Evolutionary conservation across 495 filamentous ascomycete genomes (phyloP).

Genomic region (Daldinia bambusicola): DNA sequence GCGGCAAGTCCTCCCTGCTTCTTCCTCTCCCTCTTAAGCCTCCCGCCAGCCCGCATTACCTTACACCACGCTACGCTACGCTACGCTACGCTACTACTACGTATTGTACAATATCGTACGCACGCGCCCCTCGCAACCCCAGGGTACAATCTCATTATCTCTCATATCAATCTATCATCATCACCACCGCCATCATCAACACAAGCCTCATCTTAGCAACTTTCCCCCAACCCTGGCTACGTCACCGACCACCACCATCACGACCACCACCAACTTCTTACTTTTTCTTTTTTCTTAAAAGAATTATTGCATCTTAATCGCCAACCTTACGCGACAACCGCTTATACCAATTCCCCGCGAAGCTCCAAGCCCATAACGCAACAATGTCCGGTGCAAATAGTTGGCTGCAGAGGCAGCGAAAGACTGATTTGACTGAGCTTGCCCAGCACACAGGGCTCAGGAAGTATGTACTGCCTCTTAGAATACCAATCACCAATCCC

Average conservation of each 20-base stretch:
- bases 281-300: constrained; percentile 12
- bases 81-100: no score
- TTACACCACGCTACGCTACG: no score
- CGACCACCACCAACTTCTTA: background rate
- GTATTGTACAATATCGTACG: background rate
- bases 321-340: constrained; percentile 46
- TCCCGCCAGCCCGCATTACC: background rate
- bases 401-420: constrained; percentile 87
- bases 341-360: constrained; percentile 25
- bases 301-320: constrained; percentile 49
- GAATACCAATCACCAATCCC: background rate
- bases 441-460: constrained; percentile 76
- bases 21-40: constrained; percentile 31
- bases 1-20: constrained; percentile 29
- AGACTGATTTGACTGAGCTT: constrained; percentile 80
- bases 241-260: constrained; percentile 30
- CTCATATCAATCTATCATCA: constrained; percentile 10
- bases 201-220: constrained; percentile 10
- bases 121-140: constrained; percentile 35
- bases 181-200: constrained; percentile 22
- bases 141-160: constrained; percentile 18
- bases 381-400: constrained; percentile 62
- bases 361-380: background rate
- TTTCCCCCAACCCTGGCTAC: constrained; percentile 17
- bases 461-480: constrained; percentile 64